Evolutionary conservation across 306 rosid genomes (phyloP).

Genomic region (Trifolium pratense): DNA sequence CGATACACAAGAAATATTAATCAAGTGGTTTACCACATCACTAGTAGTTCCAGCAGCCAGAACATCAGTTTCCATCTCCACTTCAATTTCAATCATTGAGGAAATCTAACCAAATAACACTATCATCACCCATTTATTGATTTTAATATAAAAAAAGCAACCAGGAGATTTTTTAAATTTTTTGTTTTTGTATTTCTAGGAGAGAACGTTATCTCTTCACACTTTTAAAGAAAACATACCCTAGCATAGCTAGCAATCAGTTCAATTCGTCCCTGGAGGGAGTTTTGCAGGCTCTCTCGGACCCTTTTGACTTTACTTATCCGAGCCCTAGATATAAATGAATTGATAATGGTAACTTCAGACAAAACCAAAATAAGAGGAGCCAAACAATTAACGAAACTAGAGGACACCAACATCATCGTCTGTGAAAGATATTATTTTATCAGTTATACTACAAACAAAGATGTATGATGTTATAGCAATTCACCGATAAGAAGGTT

Average conservation of each 20-base stretch:
- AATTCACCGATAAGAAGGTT: slow-evolving; percentile 85
- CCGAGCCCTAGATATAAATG: slow-evolving; percentile 60
- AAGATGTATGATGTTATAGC: slow-evolving; percentile 27
- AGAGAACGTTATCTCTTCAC: slow-evolving; percentile 20
- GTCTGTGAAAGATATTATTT: neutral
- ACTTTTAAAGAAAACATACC: slow-evolving; percentile 53
- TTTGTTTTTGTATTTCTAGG: neutral
- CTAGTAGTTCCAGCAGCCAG: slow-evolving; percentile 89
- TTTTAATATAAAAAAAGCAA: slow-evolving; percentile 26
- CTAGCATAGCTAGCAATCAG: slow-evolving; percentile 89
- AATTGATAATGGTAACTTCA: slow-evolving; percentile 25
- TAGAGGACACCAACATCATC: slow-evolving; percentile 16
- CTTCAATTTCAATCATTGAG: slow-evolving; percentile 96
- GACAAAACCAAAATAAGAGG: slow-evolving; percentile 23
- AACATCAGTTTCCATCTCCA: slow-evolving; percentile 91
- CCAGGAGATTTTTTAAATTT: neutral
- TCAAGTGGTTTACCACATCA: slow-evolving; percentile 59
- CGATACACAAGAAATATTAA: slow-evolving; percentile 32
- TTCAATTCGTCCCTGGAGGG: slow-evolving; percentile 82
- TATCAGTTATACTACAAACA: slow-evolving; percentile 25
- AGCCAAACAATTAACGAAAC: neutral
- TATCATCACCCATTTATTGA: slow-evolving; percentile 36
- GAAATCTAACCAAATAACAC: slow-evolving; percentile 63
- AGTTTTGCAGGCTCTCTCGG: slow-evolving; percentile 77
- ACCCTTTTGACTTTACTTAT: slow-evolving; percentile 81